These are phyloP conservation scores for Starmerella sp. DNA, from an alignment of 805 yeast species.

Conservation along the genomic window DNA sequence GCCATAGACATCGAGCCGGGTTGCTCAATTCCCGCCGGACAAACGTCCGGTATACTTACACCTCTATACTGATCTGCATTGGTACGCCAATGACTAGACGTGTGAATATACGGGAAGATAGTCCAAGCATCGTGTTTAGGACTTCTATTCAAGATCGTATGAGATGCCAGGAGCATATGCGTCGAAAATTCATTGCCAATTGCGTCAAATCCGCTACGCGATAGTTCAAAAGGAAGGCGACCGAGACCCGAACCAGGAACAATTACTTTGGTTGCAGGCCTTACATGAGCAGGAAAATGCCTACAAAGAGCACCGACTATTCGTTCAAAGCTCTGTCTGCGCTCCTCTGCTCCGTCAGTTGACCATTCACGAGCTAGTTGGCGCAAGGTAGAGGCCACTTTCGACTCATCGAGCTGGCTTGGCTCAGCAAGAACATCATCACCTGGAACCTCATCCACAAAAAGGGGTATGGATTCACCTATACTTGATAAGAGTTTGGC, in stretches of 20 bases:
- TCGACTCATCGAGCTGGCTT: constrained; percentile 37
- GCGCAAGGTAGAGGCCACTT: constrained; percentile 44
- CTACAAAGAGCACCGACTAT: constrained; percentile 36
- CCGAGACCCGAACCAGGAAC: constrained; percentile 92
- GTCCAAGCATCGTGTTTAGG: constrained; percentile 9
- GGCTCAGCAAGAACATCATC: constrained; percentile 1
- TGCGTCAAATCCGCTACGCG: constrained; percentile 37
- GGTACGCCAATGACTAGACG: constrained; percentile 52
- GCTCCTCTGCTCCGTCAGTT: constrained; percentile 40
- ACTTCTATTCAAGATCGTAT: constrained; percentile 24
- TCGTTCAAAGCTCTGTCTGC: constrained; percentile 44
- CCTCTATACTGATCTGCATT: constrained; percentile 43
- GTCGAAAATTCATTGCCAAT: constrained; percentile 73
- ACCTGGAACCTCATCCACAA: neutral
- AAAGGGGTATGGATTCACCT: neutral
- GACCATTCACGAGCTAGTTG: constrained; percentile 82
- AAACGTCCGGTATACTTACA: constrained; percentile 31
- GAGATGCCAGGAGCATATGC: constrained; percentile 57
- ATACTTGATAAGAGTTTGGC: neutral
- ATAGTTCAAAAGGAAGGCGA: constrained; percentile 60
- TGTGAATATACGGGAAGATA: constrained; percentile 41
- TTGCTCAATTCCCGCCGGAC: constrained; percentile 18
- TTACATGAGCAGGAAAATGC: constrained; percentile 27
- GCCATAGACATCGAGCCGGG: constrained; percentile 47
- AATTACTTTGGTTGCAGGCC: constrained; percentile 33